Conservation (phyloP, 2,329 filamentous ascomycete species). For the Paecilomyces niveus region DNA sequence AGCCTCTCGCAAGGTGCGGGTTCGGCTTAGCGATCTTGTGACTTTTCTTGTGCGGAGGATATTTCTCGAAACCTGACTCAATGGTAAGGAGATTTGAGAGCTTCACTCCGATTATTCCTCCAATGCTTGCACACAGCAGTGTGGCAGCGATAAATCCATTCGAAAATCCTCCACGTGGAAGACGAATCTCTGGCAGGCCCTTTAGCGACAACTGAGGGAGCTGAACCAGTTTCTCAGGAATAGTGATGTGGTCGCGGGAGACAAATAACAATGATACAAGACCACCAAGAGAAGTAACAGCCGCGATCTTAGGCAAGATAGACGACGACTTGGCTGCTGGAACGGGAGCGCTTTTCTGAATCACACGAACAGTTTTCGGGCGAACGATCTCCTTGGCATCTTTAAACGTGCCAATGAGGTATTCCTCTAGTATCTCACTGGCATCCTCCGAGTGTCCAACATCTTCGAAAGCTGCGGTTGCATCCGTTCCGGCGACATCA, state of each 20-base stretch:
- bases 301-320: constrained; percentile 16
- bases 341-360: constrained; percentile 8
- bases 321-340: constrained; percentile 13
- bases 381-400: constrained; percentile 13
- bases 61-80: neutral
- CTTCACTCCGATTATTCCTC: neutral
- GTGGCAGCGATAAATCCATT: neutral
- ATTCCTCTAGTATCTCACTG: constrained; percentile 32
- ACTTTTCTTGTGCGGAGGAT: constrained; percentile 31
- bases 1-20: constrained; percentile 37
- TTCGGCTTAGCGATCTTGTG: constrained; percentile 31
- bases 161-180: neutral
- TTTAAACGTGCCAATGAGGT: constrained; percentile 29
- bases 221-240: neutral
- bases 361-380: constrained; percentile 13
- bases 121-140: neutral
- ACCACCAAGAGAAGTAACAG: constrained; percentile 3
- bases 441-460: constrained; percentile 42
- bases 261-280: constrained; percentile 31
- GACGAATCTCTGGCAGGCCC: neutral
- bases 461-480: constrained; percentile 37
- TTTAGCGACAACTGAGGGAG: neutral
- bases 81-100: neutral
- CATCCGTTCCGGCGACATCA: constrained; percentile 37
- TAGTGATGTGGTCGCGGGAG: constrained; percentile 15